Percentiles rank a stretch among this genome's conserved stretches.
phyloP scores from a whole-genome alignment of 805 yeast species.

The Candida broadrunensis region DNA sequence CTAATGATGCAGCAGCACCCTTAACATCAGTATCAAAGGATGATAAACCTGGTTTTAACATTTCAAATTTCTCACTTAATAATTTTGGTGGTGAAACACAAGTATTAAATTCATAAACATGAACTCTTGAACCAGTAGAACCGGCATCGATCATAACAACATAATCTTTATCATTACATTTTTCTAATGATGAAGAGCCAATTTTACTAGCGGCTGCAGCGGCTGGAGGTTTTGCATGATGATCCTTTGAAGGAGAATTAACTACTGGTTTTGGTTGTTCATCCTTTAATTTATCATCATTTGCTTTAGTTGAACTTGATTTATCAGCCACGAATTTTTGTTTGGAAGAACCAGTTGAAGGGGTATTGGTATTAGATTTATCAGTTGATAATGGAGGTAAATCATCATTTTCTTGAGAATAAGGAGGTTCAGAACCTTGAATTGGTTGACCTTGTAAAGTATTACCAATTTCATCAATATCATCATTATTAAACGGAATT shows the following conservation, averaged over 20 bases:
- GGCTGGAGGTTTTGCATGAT: neutral
- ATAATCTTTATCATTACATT: slow-evolving; percentile 50
- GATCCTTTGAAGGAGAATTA: slow-evolving; percentile 1
- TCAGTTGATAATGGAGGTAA: neutral
- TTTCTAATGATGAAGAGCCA: slow-evolving; percentile 1
- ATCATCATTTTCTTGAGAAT: slow-evolving; percentile 11
- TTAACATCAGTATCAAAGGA: slow-evolving; percentile 73
- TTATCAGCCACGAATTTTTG: slow-evolving; percentile 24
- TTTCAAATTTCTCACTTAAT: slow-evolving; percentile 75
- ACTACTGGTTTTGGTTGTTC: neutral
- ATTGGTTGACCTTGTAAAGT: slow-evolving; percentile 34
- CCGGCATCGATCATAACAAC: slow-evolving; percentile 98
- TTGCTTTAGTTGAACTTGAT: slow-evolving; percentile 5
- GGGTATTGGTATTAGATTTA: slow-evolving; percentile 1
- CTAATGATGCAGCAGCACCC: slow-evolving; percentile 90
- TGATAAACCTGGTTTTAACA: slow-evolving; percentile 91
- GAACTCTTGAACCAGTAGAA: slow-evolving; percentile 94
- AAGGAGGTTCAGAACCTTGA: slow-evolving; percentile 33
- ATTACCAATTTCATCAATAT: slow-evolving; percentile 14
- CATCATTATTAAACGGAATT: slow-evolving; percentile 16
- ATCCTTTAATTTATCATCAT: neutral
- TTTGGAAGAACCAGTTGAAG: slow-evolving; percentile 14
- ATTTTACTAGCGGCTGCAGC: neutral
- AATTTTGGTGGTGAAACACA: slow-evolving; percentile 83
- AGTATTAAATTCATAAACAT: slow-evolving; percentile 86